Conservation (phyloP, 768 basidiomycete species). For the Dioszegia aurantiaca region DNA sequence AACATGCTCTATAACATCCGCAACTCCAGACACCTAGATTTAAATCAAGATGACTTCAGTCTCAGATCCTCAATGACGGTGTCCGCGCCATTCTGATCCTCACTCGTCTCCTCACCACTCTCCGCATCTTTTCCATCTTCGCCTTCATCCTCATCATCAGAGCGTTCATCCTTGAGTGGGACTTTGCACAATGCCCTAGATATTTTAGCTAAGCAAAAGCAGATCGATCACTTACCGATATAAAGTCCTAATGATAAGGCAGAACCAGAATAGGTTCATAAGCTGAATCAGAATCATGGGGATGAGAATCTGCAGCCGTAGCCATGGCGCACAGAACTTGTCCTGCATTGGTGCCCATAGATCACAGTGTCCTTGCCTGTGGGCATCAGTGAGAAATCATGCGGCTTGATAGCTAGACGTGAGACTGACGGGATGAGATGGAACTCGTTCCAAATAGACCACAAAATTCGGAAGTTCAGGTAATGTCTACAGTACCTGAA, state of each 20-base stretch:
- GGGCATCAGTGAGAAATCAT: neutral
- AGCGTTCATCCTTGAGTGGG: conserved; percentile 63
- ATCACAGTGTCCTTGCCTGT: conserved; percentile 17
- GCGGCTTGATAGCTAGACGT: too few species aligned
- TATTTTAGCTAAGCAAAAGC: too few species aligned
- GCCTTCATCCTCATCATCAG: conserved; percentile 61
- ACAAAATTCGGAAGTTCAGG: conserved; percentile 78
- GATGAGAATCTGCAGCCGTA: conserved; percentile 58
- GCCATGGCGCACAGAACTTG: conserved; percentile 67
- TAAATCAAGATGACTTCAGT: too few species aligned
- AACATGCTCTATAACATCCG: too few species aligned
- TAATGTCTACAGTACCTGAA: conserved; percentile 89
- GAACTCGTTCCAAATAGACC: conserved; percentile 79
- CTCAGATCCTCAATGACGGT: too few species aligned
- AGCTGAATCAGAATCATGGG: conserved; percentile 73
- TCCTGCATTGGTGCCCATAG: conserved; percentile 58
- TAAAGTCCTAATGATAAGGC: conserved; percentile 73
- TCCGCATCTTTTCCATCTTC: conserved; percentile 41
- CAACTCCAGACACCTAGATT: too few species aligned
- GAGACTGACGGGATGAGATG: conserved; percentile 65
- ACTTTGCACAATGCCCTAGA: conserved; percentile 60
- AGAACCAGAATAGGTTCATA: conserved; percentile 92
- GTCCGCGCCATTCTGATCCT: too few species aligned
- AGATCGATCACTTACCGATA: conserved; percentile 60
- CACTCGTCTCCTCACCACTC: conserved; percentile 2